Percentiles rank a stretch among this genome's conserved stretches.
Conservation (phyloP, 2,329 filamentous ascomycete genomes). For the Apiospora aurea region DNA sequence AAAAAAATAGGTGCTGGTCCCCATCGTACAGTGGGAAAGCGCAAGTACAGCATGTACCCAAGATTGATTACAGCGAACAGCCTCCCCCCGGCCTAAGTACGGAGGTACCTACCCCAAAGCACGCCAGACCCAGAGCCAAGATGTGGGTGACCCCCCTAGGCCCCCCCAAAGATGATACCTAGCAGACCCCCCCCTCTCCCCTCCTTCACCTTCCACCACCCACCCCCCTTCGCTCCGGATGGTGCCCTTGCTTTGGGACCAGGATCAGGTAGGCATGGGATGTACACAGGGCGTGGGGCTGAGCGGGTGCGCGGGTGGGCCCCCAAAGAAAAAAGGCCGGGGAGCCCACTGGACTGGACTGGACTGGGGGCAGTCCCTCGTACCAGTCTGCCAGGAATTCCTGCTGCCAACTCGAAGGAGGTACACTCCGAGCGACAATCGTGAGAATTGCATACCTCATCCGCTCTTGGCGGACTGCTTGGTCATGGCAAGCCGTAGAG, state of each 20-base stretch:
- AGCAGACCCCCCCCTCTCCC: conserved; percentile 18
- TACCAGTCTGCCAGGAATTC: not conserved
- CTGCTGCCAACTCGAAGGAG: not conserved
- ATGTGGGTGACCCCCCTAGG: conserved; percentile 28
- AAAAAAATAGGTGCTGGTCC: conserved; percentile 26
- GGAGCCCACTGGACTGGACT: conserved; percentile 9
- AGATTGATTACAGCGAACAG: conserved; percentile 23
- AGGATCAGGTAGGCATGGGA: conserved; percentile 26
- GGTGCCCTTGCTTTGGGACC: conserved; percentile 26
- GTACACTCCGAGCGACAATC: not conserved
- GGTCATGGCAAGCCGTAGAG: not conserved
- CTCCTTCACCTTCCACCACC: conserved; percentile 19
- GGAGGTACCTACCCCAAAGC: conserved; percentile 26
- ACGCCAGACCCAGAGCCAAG: conserved; percentile 24
- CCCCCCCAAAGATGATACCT: conserved; percentile 25
- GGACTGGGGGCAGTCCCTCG: not conserved
- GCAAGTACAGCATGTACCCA: conserved; percentile 21
- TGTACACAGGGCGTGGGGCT: conserved; percentile 23
- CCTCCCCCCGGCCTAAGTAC: conserved; percentile 23
- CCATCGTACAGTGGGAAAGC: conserved; percentile 16
- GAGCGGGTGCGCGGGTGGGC: conserved; percentile 21
- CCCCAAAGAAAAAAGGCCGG: conserved; percentile 22
- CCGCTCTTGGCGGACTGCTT: not conserved
- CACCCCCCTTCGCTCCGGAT: conserved; percentile 28
- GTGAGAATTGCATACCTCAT: not conserved